Conservation (phyloP, 2,329 filamentous ascomycete species). For the Coniosporium uncinatum region DNA sequence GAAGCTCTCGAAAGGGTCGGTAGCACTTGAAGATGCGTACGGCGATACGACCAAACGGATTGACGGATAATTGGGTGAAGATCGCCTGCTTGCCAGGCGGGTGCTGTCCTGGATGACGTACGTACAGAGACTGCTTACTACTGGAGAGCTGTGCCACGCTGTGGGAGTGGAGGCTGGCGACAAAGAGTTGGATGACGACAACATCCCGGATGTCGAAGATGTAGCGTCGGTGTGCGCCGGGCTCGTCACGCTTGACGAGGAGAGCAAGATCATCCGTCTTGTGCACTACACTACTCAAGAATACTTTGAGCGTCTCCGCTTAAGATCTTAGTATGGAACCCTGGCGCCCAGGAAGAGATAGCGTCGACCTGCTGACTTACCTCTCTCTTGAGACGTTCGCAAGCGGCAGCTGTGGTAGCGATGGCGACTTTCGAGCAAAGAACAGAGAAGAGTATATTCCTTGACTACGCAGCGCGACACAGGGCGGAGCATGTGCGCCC, state of each 20-base stretch:
- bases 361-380: slow-evolving; percentile 20
- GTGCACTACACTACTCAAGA: slow-evolving; percentile 41
- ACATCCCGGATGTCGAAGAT: slow-evolving; percentile 10
- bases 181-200: slow-evolving; percentile 9
- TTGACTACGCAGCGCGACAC: slow-evolving; percentile 18
- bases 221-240: slow-evolving; percentile 33
- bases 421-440: slow-evolving; percentile 11
- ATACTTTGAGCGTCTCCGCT: slow-evolving; percentile 26
- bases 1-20: slow-evolving; percentile 6
- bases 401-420: slow-evolving; percentile 9
- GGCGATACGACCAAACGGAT: slow-evolving; percentile 35
- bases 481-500: slow-evolving; percentile 16
- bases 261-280: slow-evolving; percentile 30
- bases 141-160: slow-evolving; percentile 15
- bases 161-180: slow-evolving; percentile 11
- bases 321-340: slow-evolving; percentile 1
- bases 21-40: slow-evolving; percentile 33
- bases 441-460: slow-evolving; percentile 12
- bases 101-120: slow-evolving; percentile 34
- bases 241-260: slow-evolving; percentile 32
- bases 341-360: slow-evolving; percentile 8
- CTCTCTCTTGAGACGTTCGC: slow-evolving; percentile 17
- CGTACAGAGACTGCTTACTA: slow-evolving; percentile 24
- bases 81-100: slow-evolving; percentile 28
- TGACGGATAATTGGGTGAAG: slow-evolving; percentile 23